Conservation (phyloP, 1,139 yeast genomes). For the Oligophagozyma castellii region DNA sequence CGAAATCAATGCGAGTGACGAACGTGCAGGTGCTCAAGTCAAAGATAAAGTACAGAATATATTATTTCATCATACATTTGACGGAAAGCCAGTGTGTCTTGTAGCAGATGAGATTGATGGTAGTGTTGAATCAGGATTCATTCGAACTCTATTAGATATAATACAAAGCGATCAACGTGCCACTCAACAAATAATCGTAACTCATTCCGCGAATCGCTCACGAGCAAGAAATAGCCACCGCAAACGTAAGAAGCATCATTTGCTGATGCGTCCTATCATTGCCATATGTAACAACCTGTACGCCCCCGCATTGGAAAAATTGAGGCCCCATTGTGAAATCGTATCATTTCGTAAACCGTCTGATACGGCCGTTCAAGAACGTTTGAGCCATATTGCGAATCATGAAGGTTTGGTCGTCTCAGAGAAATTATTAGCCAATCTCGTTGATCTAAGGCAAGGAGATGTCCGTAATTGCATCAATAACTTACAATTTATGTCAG, state of each 20-base stretch:
- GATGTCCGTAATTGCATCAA: slow-evolving; percentile 83
- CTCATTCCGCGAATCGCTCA: slow-evolving; percentile 10
- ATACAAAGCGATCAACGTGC: slow-evolving; percentile 46
- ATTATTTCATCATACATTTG: slow-evolving; percentile 46
- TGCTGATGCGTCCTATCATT: slow-evolving; percentile 71
- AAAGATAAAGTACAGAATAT: slow-evolving; percentile 56
- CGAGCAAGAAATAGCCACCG: slow-evolving; percentile 18
- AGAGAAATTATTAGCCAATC: slow-evolving; percentile 33
- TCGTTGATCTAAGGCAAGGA: slow-evolving; percentile 63
- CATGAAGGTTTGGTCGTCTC: slow-evolving; percentile 30
- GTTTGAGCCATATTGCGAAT: slow-evolving; percentile 38
- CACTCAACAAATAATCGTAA: slow-evolving; percentile 21
- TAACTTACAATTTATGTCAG: slow-evolving; percentile 50
- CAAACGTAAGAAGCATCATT: slow-evolving; percentile 24
- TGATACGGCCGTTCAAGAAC: slow-evolving; percentile 33
- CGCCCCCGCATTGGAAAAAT: slow-evolving; percentile 54
- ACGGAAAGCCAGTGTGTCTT: slow-evolving; percentile 56
- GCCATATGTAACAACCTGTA: slow-evolving; percentile 86
- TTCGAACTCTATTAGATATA: slow-evolving; percentile 51
- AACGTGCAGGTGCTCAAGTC: slow-evolving; percentile 44
- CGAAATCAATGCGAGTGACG: slow-evolving; percentile 89
- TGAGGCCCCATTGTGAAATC: slow-evolving; percentile 62
- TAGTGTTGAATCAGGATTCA: slow-evolving; percentile 69
- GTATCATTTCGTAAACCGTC: slow-evolving; percentile 52
- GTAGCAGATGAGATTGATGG: slow-evolving; percentile 90